Conservation (phyloP, 2,329 filamentous ascomycete species). For the Fusarium clavum region DNA sequence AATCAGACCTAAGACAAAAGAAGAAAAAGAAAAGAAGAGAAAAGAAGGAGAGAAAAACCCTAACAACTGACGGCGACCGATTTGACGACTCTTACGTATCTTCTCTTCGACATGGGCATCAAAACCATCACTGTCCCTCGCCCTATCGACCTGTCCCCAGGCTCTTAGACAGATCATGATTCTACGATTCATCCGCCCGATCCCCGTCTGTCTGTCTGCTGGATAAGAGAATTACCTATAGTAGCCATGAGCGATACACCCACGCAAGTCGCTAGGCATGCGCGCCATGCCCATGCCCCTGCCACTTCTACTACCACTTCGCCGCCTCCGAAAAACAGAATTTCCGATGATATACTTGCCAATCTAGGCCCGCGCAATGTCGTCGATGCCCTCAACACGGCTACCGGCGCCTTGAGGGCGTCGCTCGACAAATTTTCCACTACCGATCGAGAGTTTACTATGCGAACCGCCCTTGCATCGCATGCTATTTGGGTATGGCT, state of each 20-base stretch:
- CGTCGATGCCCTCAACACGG: constrained; percentile 68
- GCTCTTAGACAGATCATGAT: constrained; percentile 48
- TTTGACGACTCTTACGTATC: constrained; percentile 34
- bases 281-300: constrained; percentile 42
- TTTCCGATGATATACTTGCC: constrained; percentile 69
- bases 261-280: constrained; percentile 48
- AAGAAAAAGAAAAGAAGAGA: background rate
- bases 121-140: constrained; percentile 38
- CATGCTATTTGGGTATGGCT: constrained; percentile 80
- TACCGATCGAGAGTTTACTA: constrained; percentile 76
- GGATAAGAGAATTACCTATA: constrained; percentile 15
- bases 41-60: background rate
- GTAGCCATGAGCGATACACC: constrained; percentile 52
- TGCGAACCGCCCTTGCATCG: constrained; percentile 76
- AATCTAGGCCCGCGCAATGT: constrained; percentile 71
- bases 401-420: constrained; percentile 63
- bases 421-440: constrained; percentile 73
- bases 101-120: constrained; percentile 48
- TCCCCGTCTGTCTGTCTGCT: constrained; percentile 34
- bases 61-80: constrained; percentile 20
- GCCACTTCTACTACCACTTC: constrained; percentile 50
- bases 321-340: constrained; percentile 58
- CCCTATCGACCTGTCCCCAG: constrained; percentile 44
- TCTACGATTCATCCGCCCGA: constrained; percentile 37
- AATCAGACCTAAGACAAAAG: constrained; percentile 3